Percentiles rank a stretch among this genome's conserved stretches.
Conservation (phyloP, 257 asterid species). For the Dorcoceras hygrometricum region DNA sequence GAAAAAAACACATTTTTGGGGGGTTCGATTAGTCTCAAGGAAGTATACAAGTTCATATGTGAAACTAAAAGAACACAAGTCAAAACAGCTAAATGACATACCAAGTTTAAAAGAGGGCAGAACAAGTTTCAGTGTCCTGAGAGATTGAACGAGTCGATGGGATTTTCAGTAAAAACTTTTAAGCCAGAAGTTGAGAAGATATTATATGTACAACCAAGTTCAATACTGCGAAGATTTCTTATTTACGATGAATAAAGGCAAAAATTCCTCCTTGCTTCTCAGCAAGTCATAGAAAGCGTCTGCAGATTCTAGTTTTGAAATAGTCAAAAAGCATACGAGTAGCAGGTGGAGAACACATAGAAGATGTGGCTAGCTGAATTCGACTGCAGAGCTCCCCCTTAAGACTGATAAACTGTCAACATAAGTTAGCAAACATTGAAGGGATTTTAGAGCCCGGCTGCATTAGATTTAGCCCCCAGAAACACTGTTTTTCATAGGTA, state of each 20-base stretch:
- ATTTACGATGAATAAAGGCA: constrained; percentile 10
- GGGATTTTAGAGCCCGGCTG: constrained; percentile 6
- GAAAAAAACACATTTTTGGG: no score
- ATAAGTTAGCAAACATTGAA: not conserved
- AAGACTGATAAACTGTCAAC: not conserved
- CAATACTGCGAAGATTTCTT: constrained; percentile 12
- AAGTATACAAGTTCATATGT: no score
- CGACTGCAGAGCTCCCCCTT: not conserved
- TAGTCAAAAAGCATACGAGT: constrained; percentile 1
- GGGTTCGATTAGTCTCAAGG: no score
- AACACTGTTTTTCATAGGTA: constrained; percentile 2
- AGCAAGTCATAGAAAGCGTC: constrained; percentile 12
- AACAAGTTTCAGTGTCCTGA: not conserved
- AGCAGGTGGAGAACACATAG: constrained; percentile 17
- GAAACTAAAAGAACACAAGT: no score
- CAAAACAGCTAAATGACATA: not conserved
- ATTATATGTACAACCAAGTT: constrained; percentile 19
- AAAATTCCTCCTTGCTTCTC: constrained; percentile 9
- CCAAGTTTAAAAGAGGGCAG: not conserved
- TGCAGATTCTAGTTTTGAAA: constrained; percentile 19
- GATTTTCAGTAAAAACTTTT: not conserved
- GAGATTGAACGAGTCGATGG: not conserved
- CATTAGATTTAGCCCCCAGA: constrained; percentile 8
- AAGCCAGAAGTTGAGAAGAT: constrained; percentile 14
- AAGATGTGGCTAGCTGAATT: constrained; percentile 3